These are phyloP conservation scores for Nakazawaea ernobii DNA, from an alignment of 805 yeast genomes.

Conservation along the genomic window DNA sequence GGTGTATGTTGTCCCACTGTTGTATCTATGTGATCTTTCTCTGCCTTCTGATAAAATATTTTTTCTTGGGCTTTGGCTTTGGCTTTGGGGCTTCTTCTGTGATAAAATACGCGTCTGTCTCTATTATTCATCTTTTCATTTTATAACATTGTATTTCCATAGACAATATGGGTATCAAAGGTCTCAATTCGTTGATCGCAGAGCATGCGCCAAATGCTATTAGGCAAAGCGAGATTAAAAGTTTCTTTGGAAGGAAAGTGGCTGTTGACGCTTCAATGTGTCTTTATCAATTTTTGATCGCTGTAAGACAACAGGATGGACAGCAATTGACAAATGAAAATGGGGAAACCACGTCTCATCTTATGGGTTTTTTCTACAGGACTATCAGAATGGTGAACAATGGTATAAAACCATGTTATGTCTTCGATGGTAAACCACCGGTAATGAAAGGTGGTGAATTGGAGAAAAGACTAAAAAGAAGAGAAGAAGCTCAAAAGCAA, in stretches of 20 bases:
- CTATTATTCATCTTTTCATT: neutral
- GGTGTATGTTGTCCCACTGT: no score
- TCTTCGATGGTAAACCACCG: conserved; percentile 98
- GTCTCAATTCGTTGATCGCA: conserved; percentile 77
- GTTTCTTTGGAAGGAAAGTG: conserved; percentile 89
- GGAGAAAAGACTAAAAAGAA: conserved; percentile 72
- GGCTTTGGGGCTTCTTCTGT: no score
- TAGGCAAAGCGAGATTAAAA: conserved; percentile 72
- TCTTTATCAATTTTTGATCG: conserved; percentile 89
- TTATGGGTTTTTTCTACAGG: conserved; percentile 95
- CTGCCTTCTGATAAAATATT: no score
- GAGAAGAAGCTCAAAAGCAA: conserved; percentile 78
- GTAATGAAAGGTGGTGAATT: conserved; percentile 88
- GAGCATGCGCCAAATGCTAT: conserved; percentile 88
- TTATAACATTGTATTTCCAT: neutral
- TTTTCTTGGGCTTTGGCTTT: no score
- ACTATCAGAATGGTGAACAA: conserved; percentile 84
- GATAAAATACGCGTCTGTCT: neutral
- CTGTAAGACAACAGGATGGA: conserved; percentile 97
- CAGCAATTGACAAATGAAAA: conserved; percentile 79
- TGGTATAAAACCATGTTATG: conserved; percentile 95
- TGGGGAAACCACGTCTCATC: conserved; percentile 90
- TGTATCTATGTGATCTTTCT: no score
- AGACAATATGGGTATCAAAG: conserved; percentile 38
- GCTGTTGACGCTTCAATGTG: conserved; percentile 98